phyloP scores from a whole-genome alignment of 2,329 filamentous ascomycete species.

The Aschersonia sp. region DNA sequence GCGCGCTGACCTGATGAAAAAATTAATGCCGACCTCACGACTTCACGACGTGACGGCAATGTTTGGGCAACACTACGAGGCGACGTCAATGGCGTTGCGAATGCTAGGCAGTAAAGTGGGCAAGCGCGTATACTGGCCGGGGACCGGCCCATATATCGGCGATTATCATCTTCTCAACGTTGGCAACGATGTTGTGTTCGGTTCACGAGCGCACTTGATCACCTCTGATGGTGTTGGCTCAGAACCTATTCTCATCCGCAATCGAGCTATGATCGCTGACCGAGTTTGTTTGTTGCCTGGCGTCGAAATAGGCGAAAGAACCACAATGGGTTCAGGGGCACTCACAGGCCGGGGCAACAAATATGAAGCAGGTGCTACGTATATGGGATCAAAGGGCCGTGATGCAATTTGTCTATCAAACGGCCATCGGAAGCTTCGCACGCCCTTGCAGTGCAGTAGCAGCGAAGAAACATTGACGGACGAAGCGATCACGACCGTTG shows the following conservation, averaged over 20 bases:
- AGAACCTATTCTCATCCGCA: constrained; percentile 28
- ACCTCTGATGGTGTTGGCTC: constrained; percentile 36
- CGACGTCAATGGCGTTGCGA: constrained; percentile 33
- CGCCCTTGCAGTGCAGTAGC: constrained; percentile 6
- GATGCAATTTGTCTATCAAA: constrained; percentile 28
- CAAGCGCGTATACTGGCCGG: constrained; percentile 40
- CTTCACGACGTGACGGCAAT: constrained; percentile 33
- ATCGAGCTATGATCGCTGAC: constrained; percentile 41
- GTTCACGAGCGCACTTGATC: constrained; percentile 36
- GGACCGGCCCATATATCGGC: constrained; percentile 35
- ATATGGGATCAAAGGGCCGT: constrained; percentile 35
- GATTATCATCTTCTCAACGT: constrained; percentile 41
- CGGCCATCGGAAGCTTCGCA: constrained; percentile 2
- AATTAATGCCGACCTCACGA: constrained; percentile 25
- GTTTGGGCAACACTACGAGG: constrained; percentile 40
- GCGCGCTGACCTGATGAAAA: constrained; percentile 27
- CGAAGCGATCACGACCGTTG: neutral
- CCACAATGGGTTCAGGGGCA: constrained; percentile 39
- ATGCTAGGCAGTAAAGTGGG: constrained; percentile 37
- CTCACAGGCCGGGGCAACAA: constrained; percentile 28
- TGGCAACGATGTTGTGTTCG: constrained; percentile 45
- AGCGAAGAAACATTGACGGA: constrained; percentile 10
- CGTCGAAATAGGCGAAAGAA: constrained; percentile 29
- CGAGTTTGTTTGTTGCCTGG: constrained; percentile 37
- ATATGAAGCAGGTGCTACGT: constrained; percentile 31